Base-by-base conservation (phyloP, 2,329 filamentous ascomycete species). In the Colletotrichum plurivorum region DNA sequence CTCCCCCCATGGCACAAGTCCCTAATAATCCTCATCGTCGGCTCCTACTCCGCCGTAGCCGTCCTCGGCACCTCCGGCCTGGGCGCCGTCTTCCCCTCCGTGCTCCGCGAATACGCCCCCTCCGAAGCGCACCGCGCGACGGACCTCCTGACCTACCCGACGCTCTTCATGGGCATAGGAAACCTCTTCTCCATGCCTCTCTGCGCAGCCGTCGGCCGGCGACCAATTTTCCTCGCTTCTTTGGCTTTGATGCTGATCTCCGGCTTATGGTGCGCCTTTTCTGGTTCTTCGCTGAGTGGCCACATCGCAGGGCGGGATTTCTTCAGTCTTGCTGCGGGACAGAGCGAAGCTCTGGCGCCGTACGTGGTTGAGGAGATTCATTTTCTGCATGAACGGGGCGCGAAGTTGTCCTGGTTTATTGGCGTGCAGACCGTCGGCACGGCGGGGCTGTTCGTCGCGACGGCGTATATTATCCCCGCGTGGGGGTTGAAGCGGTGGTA, bases 161-260 rank as follows among this genome's bases (percentile, higher is more conserved):
- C 75, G 1, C 72, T 78, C 9, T 76, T 76, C 69, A 75, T 75
- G 72, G 74, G 73, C 39, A 66, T 76, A 15, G 74, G 74, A 3
- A 76, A 76, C 63, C 52, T 80, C 22, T 66, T 80, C 20, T 74
- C 75, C 10, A 78, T 80, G 76, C 78, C 78, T 8, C 63, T 80
- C 8, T 73, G 75, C 8, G 70, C 76, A 9, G 71, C 76, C 5
- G 69, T 80, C 20, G 78, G 78, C 16, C 75, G 78, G 2, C 76
- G 78, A 2, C 73, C 76, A 1, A 73, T 80, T 2, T 77, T 77
- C 45, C 73, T 80, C 7, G 58, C 70, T 4, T 78, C 77, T 2
- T 70, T 73, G 16, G 36, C 75, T 2, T 49, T 80, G 3, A 69
- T 78, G 36, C 71, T 79, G 25, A 69, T 71, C 4, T 71, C 74